These are phyloP conservation scores for Lipomyces sp. DNA, from an alignment of 805 yeast genomes.

Conservation along the genomic window DNA sequence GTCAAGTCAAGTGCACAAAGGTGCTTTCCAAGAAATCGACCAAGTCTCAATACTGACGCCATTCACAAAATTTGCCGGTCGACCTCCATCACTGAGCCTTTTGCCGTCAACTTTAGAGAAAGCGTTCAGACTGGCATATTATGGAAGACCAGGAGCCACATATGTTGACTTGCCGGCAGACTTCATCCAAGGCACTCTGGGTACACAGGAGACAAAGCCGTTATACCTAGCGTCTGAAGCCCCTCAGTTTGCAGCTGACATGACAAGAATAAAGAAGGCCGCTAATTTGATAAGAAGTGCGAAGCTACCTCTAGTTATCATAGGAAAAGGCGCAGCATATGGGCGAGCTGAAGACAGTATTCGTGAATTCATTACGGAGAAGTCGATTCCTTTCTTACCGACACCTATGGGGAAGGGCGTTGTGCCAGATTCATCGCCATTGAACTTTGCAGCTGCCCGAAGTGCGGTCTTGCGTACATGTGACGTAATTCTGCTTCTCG, in stretches of 20 bases:
- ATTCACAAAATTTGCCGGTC: constrained; percentile 58
- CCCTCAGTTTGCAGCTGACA: constrained; percentile 50
- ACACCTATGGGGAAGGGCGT: constrained; percentile 84
- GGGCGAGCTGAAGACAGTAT: constrained; percentile 50
- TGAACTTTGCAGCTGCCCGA: constrained; percentile 67
- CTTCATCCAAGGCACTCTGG: constrained; percentile 50
- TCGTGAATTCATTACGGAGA: constrained; percentile 50
- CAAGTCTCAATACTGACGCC: constrained; percentile 58
- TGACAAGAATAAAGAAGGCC: constrained; percentile 46
- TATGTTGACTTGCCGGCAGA: constrained; percentile 72
- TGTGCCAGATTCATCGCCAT: constrained; percentile 53
- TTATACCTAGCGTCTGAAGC: constrained; percentile 35
- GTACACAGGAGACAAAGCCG: constrained; percentile 10
- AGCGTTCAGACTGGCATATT: constrained; percentile 53
- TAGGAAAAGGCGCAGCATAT: constrained; percentile 71
- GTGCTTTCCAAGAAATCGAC: constrained; percentile 75
- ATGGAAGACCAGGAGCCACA: constrained; percentile 64
- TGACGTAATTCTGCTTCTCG: constrained; percentile 63
- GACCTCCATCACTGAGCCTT: constrained; percentile 47
- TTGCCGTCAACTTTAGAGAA: constrained; percentile 52
- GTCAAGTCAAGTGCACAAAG: constrained; percentile 55
- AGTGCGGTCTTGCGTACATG: constrained; percentile 61
- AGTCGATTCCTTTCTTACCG: constrained; percentile 63
- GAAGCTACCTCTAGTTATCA: constrained; percentile 57
- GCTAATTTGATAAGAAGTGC: constrained; percentile 47